Conservation (phyloP, 495 filamentous ascomycete genomes). For the Xeromyces bisporus region DNA sequence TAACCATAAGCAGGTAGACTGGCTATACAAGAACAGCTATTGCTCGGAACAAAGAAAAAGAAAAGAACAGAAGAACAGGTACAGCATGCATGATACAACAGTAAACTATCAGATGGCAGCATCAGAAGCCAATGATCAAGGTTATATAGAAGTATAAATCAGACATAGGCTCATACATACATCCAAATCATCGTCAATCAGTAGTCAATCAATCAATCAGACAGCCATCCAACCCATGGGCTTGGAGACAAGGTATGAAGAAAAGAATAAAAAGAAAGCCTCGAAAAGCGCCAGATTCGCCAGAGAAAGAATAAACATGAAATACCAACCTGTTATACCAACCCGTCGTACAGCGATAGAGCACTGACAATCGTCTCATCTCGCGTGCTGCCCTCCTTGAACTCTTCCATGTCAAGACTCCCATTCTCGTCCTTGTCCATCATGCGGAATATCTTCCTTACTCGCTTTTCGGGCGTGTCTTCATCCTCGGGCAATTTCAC, state of each 20-base stretch:
- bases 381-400: constrained; percentile 96
- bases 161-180: too few species aligned
- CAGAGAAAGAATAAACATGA: background rate
- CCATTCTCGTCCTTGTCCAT: constrained; percentile 99
- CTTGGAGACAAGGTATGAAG: background rate
- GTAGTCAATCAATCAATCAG: background rate
- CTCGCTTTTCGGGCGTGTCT: constrained; percentile 96
- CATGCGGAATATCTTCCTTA: constrained; percentile 97
- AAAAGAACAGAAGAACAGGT: too few species aligned
- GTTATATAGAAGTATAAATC: too few species aligned
- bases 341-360: constrained; percentile 84
- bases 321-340: constrained; percentile 42
- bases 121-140: too few species aligned
- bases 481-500: constrained; percentile 97
- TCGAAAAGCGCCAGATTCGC: background rate
- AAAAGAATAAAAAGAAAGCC: background rate
- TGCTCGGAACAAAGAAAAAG: too few species aligned
- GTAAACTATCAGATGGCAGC: too few species aligned
- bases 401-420: constrained; percentile 82
- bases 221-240: background rate
- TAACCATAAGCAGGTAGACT: too few species aligned
- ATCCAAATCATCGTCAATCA: background rate
- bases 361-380: constrained; percentile 99
- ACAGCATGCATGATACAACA: too few species aligned
- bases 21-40: too few species aligned